These are phyloP conservation scores for Penicillium flavigenum DNA, from an alignment of 495 filamentous ascomycete genomes.

Conservation along the genomic window DNA sequence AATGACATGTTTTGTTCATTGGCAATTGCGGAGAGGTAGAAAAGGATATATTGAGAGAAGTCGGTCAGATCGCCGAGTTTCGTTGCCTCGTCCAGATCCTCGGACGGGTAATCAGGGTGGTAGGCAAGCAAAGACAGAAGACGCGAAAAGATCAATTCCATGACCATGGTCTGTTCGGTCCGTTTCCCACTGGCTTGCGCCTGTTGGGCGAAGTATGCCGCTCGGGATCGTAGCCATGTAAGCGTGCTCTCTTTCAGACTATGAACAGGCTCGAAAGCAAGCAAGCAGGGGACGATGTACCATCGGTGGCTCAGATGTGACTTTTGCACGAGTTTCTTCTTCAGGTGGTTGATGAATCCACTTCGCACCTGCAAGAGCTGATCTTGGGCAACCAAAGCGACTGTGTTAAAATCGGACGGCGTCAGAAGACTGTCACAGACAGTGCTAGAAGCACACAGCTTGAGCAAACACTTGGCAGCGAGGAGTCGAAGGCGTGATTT, in stretches of 20 bases:
- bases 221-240: conserved; percentile 86
- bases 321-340: conserved; percentile 70
- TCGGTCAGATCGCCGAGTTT: conserved; percentile 70
- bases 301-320: conserved; percentile 58
- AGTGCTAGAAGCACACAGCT: conserved; percentile 68
- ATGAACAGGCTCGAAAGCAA: conserved; percentile 79
- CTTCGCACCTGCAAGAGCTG: conserved; percentile 66
- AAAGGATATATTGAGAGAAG: conserved; percentile 81
- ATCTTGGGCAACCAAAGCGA: conserved; percentile 80
- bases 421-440: conserved; percentile 74
- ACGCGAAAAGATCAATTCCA: conserved; percentile 84
- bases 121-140: conserved; percentile 87
- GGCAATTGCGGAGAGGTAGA: conserved; percentile 80
- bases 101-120: conserved; percentile 80
- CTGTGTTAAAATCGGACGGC: conserved; percentile 70
- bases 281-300: conserved; percentile 83
- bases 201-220: conserved; percentile 46
- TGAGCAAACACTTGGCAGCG: conserved; percentile 79
- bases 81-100: conserved; percentile 46
- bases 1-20: conserved; percentile 82
- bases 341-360: conserved; percentile 77
- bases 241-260: conserved; percentile 68
- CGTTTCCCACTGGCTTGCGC: conserved; percentile 40
- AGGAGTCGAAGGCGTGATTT: conserved; percentile 74
- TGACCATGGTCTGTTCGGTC: conserved; percentile 54